Base-by-base conservation (phyloP, 2,329 filamentous ascomycete genomes). In the Cladosporium sp. region DNA sequence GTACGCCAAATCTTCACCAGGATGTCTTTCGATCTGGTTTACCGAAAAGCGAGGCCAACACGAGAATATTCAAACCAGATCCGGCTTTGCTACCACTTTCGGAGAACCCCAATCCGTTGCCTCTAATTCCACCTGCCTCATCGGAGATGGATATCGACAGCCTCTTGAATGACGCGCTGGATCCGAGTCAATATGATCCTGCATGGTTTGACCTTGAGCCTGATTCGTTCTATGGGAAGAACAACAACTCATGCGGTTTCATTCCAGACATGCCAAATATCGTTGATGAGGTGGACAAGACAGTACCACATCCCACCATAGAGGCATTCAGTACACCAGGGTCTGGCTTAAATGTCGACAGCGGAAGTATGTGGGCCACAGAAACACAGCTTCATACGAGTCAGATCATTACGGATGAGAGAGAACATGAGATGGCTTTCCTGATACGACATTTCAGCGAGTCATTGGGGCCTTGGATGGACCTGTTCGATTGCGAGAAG, bases 371-470 rank as follows among this genome's bases (percentile, higher is more conserved):
- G 3, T 66, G 65, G 63, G 60, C 59, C 4, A 59, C 60, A 4
- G 63, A 64, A 41, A 61, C 57, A 37, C 65, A 67, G 45, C 44
- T 63, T 9, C 59, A 63, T 11, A 67, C 65, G 11, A 66, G 63
- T 37, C 62, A 62, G n/a, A 55, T 66, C 8, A 64, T 67, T n/a
- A 63, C 61, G 40, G 62, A 65, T 43, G 64, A 66, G 37, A 55
- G 63, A 13, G 78, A 82, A 48, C 77, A 80, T 56, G 80, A 84
- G 59, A 73, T 79, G 53, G 76, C 79, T n/a, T 83, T 79, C 59
- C 70, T 84, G 1, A 68, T 83, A 46, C 70, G 80, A 22, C 79
- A 82, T 64, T 84, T 82, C 61, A 77, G 79, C 2, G 80, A 84
- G 65, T 75, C 74, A 0, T 74, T 80, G 19, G 81, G 80, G 6